Conservation (phyloP, 2,329 filamentous ascomycete species). For the Verticillium albo-atrum region DNA sequence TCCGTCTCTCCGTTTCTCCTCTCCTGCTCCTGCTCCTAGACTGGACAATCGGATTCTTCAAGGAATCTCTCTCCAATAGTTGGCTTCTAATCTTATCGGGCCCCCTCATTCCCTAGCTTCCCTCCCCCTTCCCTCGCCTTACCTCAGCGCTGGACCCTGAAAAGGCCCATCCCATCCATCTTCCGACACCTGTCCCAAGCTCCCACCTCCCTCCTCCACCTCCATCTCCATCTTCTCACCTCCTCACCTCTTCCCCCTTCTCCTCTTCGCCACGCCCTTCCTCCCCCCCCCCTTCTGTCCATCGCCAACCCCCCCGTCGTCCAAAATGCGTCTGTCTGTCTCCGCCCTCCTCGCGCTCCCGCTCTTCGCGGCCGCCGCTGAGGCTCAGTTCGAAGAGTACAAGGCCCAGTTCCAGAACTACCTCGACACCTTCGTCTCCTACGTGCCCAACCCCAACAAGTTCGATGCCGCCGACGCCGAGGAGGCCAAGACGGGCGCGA, state of each 20-base stretch:
- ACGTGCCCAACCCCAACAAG: slow-evolving; percentile 43
- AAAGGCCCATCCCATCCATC: background rate
- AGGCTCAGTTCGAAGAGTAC: slow-evolving; percentile 51
- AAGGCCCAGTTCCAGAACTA: slow-evolving; percentile 61
- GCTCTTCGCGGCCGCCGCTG: slow-evolving; percentile 47
- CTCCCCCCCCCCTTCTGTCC: slow-evolving; percentile 6
- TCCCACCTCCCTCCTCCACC: slow-evolving; percentile 3
- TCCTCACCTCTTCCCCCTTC: background rate
- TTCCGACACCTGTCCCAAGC: slow-evolving; percentile 8
- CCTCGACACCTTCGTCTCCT: slow-evolving; percentile 53
- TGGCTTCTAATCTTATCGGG: background rate
- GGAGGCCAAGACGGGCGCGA: slow-evolving; percentile 32
- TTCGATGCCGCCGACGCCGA: slow-evolving; percentile 35
- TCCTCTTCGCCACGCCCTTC: slow-evolving; percentile 1
- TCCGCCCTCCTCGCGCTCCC: slow-evolving; percentile 50
- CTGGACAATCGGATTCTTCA: background rate
- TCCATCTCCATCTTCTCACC: background rate
- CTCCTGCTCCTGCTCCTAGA: no score
- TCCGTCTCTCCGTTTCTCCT: no score
- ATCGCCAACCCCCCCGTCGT: background rate
- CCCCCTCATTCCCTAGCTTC: background rate
- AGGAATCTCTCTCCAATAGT: background rate
- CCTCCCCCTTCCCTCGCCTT: background rate
- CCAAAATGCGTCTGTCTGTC: slow-evolving; percentile 55
- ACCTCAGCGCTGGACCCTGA: background rate